Base-by-base conservation (phyloP, 257 asterid species). In the Capsicum rhomboideum region DNA sequence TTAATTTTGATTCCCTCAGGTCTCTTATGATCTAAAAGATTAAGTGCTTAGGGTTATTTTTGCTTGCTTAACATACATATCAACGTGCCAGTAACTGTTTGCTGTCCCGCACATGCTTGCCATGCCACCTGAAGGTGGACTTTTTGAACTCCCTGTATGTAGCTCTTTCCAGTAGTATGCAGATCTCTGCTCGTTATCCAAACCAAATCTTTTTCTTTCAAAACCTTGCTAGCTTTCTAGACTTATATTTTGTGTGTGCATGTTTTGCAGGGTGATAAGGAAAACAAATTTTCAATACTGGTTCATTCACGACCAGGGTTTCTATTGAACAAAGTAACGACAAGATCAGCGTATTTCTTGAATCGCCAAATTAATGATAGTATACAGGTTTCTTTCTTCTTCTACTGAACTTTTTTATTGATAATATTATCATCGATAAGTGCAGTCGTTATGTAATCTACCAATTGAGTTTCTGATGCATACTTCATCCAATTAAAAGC, bases 251-350 rank as follows among this genome's bases (percentile, higher is more conserved):
- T 75, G 10, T 23, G 78, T 21, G 40, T 87, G 85, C 87, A 54
- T 67, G 80, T 78, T 87, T 90, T 92, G 85, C 90, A 97, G 98
- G 98, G 97, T 78, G 98, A 93, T 83, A 85, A 67, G 37, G 97
- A 92, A 80, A 85, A 91, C 71, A 92, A 87, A 87, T 97, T 95
- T 86, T 93, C 99, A 21, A 90, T 97, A 86, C 90, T 90, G 66
- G 98, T 95, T 87, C 99, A 96, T 83, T 91, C 99, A 58, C 91
- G 99, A 85, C 99, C 99, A 84, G 97, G 99, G 78, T 96, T 96
- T 88, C 85, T 95, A 89, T 83, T 96, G 54, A 96, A 85, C 88
- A 85, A 85, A 81, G 93, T 88, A 82, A 96, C 94, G 10, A 96
- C 99, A 31, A 92, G 94, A 95, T 96, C 98, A 34, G 37, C 18